These are phyloP conservation scores for Vigna radiata DNA, from an alignment of 306 rosid genomes.

Conservation along the genomic window DNA sequence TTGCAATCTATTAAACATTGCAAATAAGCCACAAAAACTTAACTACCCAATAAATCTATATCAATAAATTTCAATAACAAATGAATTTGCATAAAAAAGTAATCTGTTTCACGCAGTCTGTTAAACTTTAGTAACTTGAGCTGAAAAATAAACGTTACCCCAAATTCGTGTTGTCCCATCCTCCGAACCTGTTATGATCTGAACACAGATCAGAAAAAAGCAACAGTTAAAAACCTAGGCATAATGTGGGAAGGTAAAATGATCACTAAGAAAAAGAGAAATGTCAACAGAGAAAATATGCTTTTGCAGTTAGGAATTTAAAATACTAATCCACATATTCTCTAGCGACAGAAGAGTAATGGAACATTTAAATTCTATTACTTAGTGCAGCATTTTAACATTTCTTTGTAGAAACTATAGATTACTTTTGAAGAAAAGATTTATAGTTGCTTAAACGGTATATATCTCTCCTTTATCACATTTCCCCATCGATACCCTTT, in stretches of 20 bases:
- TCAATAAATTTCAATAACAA: constrained; percentile 23
- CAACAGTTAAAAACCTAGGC: constrained; percentile 41
- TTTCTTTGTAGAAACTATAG: constrained; percentile 1
- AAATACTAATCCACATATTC: constrained; percentile 13
- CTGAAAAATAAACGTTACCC: constrained; percentile 63
- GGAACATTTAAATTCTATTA: constrained; percentile 28
- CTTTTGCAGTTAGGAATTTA: constrained; percentile 7
- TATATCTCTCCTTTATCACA: background rate
- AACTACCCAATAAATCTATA: constrained; percentile 25
- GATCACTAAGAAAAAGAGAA: constrained; percentile 16
- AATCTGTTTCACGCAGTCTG: constrained; percentile 3
- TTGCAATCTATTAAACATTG: constrained; percentile 73
- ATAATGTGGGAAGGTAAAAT: constrained; percentile 6
- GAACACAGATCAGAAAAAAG: constrained; percentile 46
- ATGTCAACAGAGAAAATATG: constrained; percentile 16
- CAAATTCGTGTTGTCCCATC: constrained; percentile 88
- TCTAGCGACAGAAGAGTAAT: constrained; percentile 9
- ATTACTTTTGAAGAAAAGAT: constrained; percentile 24
- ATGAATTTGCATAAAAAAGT: background rate
- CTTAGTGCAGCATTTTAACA: constrained; percentile 3
- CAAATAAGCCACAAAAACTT: constrained; percentile 41
- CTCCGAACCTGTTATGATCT: constrained; percentile 97
- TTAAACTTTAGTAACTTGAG: constrained; percentile 29
- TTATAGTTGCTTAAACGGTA: background rate
- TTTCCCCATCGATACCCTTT: constrained; percentile 15